Base-by-base conservation (phyloP, 1,284 basidiomycete genomes). In the Paramarasmius palmivorus region DNA sequence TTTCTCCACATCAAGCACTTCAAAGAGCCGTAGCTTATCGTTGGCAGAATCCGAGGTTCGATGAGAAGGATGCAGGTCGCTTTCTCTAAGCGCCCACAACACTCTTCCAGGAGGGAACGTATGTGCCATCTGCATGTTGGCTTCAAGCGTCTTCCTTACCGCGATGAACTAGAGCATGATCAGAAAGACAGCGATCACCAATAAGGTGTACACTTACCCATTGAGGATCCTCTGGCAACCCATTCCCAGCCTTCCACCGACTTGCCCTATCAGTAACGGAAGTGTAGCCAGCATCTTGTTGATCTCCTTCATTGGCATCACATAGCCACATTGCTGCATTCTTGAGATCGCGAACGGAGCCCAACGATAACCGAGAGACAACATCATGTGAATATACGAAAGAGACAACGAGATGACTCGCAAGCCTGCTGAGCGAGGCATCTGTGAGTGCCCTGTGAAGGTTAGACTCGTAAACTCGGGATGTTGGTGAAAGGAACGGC, bases 351-450 rank as follows among this genome's bases (percentile, higher is more conserved):
- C 85, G 79, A 19, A 93, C 81, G 45, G 88, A 83, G 2, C 90
- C 91, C 4, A 93, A 73, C 2, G 88, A 90, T 2, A 94, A 74
- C 15, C 92, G 79, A 1, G 88, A 83, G 9, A 94, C 88, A 48
- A 92, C 77, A 60, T 94, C 92, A 65, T 90, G 86, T 4, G 89
- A 91, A 68, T 92, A 88, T 1, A 91, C 83, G 60, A 92, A 88
- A 3, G 88, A 91, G 2, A 84, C 82, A 53, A 94, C 82, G 20
- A 93, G 74, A 39, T 77, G 75, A 26, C 73, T 71, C 2, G 84
- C 76, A 15, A 86, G 74, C 35, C 72, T 76, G 52, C 80, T 77
- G 6, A 92, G 73, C 19, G 74, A 69, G 1, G 79, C 69, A 55
- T 86, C 84, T 36, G 79, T 74, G 15, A 90, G 70, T 50, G 85